A percentile compares a stretch with the other conserved stretches of the same genome.
phyloP scores from a whole-genome alignment of 768 basidiomycete genomes.

The Russula griseocarnosa region DNA sequence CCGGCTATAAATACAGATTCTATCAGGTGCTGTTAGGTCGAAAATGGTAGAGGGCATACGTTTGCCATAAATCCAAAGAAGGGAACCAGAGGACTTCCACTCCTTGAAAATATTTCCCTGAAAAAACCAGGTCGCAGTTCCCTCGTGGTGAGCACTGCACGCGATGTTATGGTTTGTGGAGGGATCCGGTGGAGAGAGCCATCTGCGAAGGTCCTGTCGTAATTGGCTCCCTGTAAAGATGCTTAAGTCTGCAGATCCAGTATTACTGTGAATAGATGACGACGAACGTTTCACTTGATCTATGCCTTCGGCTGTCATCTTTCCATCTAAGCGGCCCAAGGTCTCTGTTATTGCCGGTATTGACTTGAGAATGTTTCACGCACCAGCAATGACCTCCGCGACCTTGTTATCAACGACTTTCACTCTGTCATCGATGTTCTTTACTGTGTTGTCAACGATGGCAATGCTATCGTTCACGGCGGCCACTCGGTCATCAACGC shows the following conservation, averaged over 20 bases:
- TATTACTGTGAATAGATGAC: background rate
- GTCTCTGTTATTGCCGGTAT: background rate
- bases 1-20: background rate
- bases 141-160: background rate
- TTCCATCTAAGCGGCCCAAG: background rate
- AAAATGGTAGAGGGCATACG: background rate
- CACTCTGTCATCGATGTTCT: too few relatives aligned
- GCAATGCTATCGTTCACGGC: too few relatives aligned
- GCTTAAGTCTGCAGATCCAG: background rate
- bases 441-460: too few relatives aligned
- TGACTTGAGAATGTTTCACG: background rate
- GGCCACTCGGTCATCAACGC: too few relatives aligned
- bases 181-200: conserved; percentile 4
- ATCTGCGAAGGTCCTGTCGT: background rate
- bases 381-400: background rate
- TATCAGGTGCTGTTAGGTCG: background rate
- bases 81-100: background rate
- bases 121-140: background rate
- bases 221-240: background rate
- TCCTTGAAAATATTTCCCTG: background rate
- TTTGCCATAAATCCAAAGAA: conserved; percentile 6
- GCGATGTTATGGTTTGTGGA: conserved; percentile 3
- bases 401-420: background rate
- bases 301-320: background rate
- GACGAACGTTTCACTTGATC: background rate